Conservation (phyloP, 257 asterid genomes). For the Perilla frutescens region DNA sequence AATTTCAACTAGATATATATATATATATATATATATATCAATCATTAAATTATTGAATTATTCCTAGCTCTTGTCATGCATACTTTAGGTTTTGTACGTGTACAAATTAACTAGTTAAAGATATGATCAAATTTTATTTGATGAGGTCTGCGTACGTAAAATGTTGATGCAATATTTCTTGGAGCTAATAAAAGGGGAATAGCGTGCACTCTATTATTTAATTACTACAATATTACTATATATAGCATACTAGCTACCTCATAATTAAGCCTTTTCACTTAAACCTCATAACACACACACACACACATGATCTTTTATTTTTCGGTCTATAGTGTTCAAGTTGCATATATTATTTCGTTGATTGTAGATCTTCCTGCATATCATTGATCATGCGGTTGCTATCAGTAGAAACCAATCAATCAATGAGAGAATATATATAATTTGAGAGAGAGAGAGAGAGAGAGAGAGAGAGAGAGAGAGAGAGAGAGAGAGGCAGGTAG, state of each 20-base stretch:
- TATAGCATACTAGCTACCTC: too few species aligned
- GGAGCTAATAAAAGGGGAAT: constrained; percentile 31
- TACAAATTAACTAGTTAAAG: constrained; percentile 40
- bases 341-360: background rate
- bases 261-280: too few species aligned
- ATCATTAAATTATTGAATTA: background rate
- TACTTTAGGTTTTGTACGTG: constrained; percentile 36
- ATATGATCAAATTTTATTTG: background rate
- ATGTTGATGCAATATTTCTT: constrained; percentile 21
- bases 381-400: constrained; percentile 12
- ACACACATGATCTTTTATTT: background rate
- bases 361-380: background rate
- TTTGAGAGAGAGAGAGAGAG: constrained; percentile 25
- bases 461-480: constrained; percentile 22
- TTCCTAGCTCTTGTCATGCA: constrained; percentile 18
- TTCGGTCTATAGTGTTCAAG: background rate
- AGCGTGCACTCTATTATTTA: too few species aligned
- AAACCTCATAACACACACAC: too few species aligned
- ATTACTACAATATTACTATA: too few species aligned
- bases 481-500: constrained; percentile 28
- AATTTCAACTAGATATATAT: constrained; percentile 57
- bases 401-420: constrained; percentile 13
- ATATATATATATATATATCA: background rate
- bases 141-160: background rate
- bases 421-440: background rate